Evolutionary conservation across 2,329 filamentous ascomycete genomes (phyloP), one percentile per base, ranked within the genome.

Genomic region (Monosporascus sp.): DNA sequence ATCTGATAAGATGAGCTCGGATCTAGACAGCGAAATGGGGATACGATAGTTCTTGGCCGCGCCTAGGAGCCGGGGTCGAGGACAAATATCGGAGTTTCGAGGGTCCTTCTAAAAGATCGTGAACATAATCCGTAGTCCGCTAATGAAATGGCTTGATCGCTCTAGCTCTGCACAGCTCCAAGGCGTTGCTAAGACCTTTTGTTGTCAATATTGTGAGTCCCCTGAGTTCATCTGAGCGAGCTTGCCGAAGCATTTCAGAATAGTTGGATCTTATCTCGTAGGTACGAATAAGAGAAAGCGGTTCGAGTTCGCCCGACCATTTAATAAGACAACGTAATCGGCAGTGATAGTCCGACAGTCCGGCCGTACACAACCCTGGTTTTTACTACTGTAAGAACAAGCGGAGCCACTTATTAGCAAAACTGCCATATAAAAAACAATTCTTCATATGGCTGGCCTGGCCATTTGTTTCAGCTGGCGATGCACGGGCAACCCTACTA

Each of bases 1-100:
- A 79, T 80, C 77, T 76, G 77, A 79, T 79, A 78, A 78, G 75
- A 71, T 71, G 57, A 55, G 51, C 40, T 31, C n/a, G 45, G 37
- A 52, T 48, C 52, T 38, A 48, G 49, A 44, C 22, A 20, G 35
- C 35, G 26, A 35, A 26, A 55, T 22, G 28, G 31, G 51, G 44
- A 51, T n/a, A 37, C 22, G 7, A 15, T 3, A 46, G 24, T 46
- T 35, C 53, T 55, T 55, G 50, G 53, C 53, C 26, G 22, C 7
- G 41, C n/a, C 14, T 5, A n/a, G 22, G 43, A 41, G 44, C 55
- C 51, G 46, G 53, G 55, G 49, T 52, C 18, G 24, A 28, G 22
- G 24, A 46, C 43, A 24, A 46, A 46, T 3, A 46, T 31, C 43
- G 24, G 43, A 46, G 38, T 5, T 35, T 35, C 31, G 31, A 35